Evolutionary conservation across 108 stramenopile species (phyloP), one percentile per base, ranked within the genome.

Genomic region (Hondaea fermentalgiana): DNA sequence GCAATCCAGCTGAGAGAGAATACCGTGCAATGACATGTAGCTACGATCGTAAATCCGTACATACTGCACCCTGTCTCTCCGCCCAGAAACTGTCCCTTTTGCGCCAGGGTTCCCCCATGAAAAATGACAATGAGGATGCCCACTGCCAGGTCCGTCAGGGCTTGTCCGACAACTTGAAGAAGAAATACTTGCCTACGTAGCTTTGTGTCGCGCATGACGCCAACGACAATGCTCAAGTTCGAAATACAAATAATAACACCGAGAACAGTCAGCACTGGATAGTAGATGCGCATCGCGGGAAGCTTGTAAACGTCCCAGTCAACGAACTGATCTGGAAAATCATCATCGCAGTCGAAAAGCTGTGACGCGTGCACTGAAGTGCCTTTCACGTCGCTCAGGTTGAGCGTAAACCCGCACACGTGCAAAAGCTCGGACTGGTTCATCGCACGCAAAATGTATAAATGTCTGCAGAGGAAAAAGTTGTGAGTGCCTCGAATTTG

Each of bases 21-120:
- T 0, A 83, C 76, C n/a, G 76, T 83, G 51, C 76, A 83, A 35
- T 83, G 76, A 45, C 76, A 83, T 12, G 76, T 83, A 6, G 76
- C n/a, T 12, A 83, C 76, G 28, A 83, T 83, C 1, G 76, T 6
- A 3, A 83, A 83, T 8, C 76, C 76, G 5, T 53, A 83, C 12
- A 83, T 45, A 23, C 16, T 83, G 28, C 76, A 83, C 1, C 76
- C 76, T 0, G 51, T 53, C n/a, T 6, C 23, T 6, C 25, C 76
- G n/a, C 76, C 76, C 19, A 83, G 76, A 53, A 83, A 83, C 16
- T 25, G 12, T 23, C 76, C 12, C 8, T 83, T 45, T 6, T 10
- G 19, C 6, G 28, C 23, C 19, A 83, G 1, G 8, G 76, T 83
- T 0, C 76, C 76, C 43, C 51, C 45, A 1, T 83, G 51, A 4